Base-by-base conservation (phyloP, 1,284 basidiomycete species). In the Ceratobasidium theobromae region DNA sequence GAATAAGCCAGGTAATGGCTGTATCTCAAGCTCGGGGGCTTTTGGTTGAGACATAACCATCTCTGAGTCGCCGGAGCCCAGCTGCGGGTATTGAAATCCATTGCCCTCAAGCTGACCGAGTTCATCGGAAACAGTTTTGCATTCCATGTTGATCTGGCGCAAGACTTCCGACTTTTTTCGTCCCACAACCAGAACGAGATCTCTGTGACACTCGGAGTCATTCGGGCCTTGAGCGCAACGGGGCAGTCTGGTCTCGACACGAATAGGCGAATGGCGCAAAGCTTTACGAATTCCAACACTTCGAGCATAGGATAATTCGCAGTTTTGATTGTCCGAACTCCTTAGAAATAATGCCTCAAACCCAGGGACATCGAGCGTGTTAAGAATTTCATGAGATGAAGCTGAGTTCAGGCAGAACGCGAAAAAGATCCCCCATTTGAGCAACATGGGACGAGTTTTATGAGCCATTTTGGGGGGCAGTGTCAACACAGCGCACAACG, bases 11-110 rank as follows among this genome's bases (percentile, higher is more conserved):
- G 40, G 40, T 12, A 93, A 77, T 32, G 84, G 81, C 12, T 80
- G 70, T 9, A 91, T 73, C 66, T 85, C 79, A 69, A 91, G 75
- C 2, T 79, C 78, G 1, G 84, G 84, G 27, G 52, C 38, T 3
- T 25, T 5, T n/a, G 33, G 33, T 51, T 49, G 58, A 16, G 27
- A 23, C 3, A 51, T 8, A 14, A 27, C 8, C 30, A 45, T 30
- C 18, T 57, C 40, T 2, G 38, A 23, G 2, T 25, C 12, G 14
- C 16, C 25, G 16, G 12, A 25, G 25, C 23, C 35, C 8, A 25
- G 21, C 23, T 16, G 9, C 8, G 35, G 35, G 35, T 38, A 38
- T 38, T 16, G 16, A 38, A 38, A 38, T 38, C 35, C 16, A 38
- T 38, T n/a, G n/a, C n/a, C n/a, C n/a, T n/a, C n/a, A n/a, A n/a